These are phyloP conservation scores for Tarenaya hassleriana DNA, from an alignment of 345 rosid species.

Conservation along the genomic window DNA sequence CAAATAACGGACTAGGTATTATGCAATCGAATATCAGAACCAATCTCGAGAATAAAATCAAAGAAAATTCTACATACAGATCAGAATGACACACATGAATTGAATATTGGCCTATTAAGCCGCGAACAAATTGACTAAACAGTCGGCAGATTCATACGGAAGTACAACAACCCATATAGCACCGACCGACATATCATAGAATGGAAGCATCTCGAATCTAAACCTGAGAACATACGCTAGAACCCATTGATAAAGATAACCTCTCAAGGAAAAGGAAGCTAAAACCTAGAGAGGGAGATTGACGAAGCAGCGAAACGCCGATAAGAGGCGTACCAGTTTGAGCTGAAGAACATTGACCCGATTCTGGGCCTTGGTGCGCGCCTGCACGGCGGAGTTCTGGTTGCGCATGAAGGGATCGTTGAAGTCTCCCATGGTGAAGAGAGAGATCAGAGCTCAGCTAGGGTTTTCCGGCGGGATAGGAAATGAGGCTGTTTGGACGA, in stretches of 20 bases:
- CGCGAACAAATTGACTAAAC: constrained; percentile 5
- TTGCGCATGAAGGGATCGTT: constrained; percentile 80
- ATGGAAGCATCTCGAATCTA: background rate
- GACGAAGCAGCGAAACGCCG: constrained; percentile 1
- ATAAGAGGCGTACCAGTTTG: constrained; percentile 54
- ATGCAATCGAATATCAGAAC: background rate
- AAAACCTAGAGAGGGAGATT: background rate
- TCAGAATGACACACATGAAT: constrained; percentile 2
- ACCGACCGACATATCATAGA: background rate
- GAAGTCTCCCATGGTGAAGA: constrained; percentile 57
- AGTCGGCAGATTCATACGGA: background rate
- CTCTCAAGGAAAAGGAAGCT: background rate
- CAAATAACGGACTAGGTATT: background rate
- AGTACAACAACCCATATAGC: constrained; percentile 6
- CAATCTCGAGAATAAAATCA: background rate
- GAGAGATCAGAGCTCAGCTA: constrained; percentile 24
- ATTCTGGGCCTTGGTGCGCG: constrained; percentile 77
- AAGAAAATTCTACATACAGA: background rate
- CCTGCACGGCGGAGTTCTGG: constrained; percentile 79
- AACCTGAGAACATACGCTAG: background rate
- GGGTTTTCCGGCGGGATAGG: constrained; percentile 24
- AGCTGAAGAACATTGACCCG: constrained; percentile 95
- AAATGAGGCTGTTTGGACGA: background rate
- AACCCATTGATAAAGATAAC: background rate
- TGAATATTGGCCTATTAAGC: background rate